phyloP scores from a whole-genome alignment of 2,329 filamentous ascomycete species.

The Dactylellina leptospora region DNA sequence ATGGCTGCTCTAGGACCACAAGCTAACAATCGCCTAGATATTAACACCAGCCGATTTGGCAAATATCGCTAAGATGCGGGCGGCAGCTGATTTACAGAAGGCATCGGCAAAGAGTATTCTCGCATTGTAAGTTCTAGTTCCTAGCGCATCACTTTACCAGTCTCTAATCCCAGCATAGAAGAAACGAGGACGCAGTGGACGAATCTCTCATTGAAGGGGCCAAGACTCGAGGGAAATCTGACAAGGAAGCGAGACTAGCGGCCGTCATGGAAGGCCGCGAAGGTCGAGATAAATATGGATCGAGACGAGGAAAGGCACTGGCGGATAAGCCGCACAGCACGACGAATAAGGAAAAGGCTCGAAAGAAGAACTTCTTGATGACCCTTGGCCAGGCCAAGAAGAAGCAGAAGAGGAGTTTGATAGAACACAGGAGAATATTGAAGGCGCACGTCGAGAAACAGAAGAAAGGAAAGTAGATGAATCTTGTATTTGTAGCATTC shows the following conservation, averaged over 20 bases:
- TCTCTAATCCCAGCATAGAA: constrained; percentile 42
- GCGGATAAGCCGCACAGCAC: constrained; percentile 83
- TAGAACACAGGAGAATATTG: constrained; percentile 81
- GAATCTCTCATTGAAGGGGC: constrained; percentile 91
- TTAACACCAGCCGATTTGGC: constrained; percentile 95
- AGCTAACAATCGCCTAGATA: constrained; percentile 68
- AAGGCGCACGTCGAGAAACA: constrained; percentile 81
- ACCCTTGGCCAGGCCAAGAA: constrained; percentile 93
- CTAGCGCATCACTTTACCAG: not conserved
- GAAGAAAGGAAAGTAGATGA: constrained; percentile 70
- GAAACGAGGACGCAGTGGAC: constrained; percentile 85
- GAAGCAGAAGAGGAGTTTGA: constrained; percentile 93
- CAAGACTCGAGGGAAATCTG: constrained; percentile 79
- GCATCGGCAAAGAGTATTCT: constrained; percentile 62
- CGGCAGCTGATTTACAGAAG: constrained; percentile 75
- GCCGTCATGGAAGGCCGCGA: constrained; percentile 75
- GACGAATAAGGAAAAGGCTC: constrained; percentile 94
- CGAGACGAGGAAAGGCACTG: constrained; percentile 63
- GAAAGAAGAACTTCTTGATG: constrained; percentile 99
- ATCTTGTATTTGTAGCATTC: no score
- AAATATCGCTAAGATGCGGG: constrained; percentile 87
- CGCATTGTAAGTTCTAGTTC: constrained; percentile 17
- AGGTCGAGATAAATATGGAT: constrained; percentile 56
- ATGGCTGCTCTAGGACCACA: no score
- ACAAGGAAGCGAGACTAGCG: constrained; percentile 87